phyloP scores from a whole-genome alignment of 163 green algal genomes.

The Prototheca wickerhamii region DNA sequence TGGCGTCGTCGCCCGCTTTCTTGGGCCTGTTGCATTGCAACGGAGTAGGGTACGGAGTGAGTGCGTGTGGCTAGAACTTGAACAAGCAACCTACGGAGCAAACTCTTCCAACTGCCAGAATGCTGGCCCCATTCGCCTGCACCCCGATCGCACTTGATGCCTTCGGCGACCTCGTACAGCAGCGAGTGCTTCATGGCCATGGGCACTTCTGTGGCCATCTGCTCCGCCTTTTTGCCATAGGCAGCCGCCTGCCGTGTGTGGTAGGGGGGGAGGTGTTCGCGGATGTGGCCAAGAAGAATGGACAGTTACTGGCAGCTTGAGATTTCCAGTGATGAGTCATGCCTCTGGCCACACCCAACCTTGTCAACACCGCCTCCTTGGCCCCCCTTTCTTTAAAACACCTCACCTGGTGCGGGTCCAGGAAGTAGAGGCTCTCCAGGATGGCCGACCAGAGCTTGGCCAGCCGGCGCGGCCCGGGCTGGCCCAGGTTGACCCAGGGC shows the following conservation, averaged over 20 bases:
- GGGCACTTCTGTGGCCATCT: not conserved
- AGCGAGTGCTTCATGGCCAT: not conserved
- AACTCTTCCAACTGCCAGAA: not conserved
- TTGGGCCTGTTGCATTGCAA: not conserved
- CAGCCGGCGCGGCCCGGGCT: conserved; percentile 17
- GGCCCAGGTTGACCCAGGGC: conserved; percentile 12
- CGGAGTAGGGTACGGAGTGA: not conserved
- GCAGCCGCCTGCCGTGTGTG: not conserved
- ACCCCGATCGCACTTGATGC: not conserved
- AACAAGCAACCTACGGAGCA: not conserved
- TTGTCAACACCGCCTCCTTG: not conserved
- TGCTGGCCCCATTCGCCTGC: not conserved
- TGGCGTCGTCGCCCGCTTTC: not conserved
- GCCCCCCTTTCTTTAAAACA: not conserved
- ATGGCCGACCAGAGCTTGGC: conserved; percentile 19
- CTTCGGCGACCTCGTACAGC: conserved; percentile 1
- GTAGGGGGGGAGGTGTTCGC: not conserved
- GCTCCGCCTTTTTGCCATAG: not conserved
- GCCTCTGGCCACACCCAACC: not conserved
- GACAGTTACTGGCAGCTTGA: not conserved
- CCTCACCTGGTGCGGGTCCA: not conserved
- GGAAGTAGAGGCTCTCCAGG: conserved; percentile 12
- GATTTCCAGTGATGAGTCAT: not conserved
- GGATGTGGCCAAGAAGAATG: not conserved
- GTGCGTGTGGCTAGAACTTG: not conserved